Evolutionary conservation across 139 green algal genomes (phyloP).

Genomic region (Chlorokybus atmophyticus): DNA sequence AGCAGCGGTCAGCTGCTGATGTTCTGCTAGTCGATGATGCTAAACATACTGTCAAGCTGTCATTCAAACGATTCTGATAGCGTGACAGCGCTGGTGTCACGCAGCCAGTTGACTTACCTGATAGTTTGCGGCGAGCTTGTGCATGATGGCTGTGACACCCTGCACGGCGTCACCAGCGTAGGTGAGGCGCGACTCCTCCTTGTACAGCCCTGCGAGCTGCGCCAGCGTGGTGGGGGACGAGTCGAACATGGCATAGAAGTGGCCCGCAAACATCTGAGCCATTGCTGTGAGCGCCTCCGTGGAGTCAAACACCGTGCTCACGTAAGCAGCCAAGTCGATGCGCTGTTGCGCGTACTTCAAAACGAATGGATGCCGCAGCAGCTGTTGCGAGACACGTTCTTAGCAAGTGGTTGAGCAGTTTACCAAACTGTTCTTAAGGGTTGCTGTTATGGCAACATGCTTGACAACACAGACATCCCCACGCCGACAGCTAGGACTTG

Average conservation of each 20-base stretch:
- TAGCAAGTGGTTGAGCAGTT: not conserved
- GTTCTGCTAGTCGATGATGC: no score
- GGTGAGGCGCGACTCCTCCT: not conserved
- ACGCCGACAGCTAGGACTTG: not conserved
- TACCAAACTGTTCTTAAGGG: not conserved
- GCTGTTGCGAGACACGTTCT: constrained; percentile 1
- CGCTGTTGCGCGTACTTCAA: constrained; percentile 9
- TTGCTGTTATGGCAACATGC: not conserved
- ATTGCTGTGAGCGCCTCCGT: constrained; percentile 19
- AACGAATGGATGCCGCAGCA: constrained; percentile 30
- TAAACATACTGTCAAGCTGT: no score
- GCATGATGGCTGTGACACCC: constrained; percentile 13
- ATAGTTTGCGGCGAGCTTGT: not conserved
- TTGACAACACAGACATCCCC: not conserved
- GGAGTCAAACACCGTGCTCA: constrained; percentile 25
- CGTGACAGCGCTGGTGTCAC: not conserved
- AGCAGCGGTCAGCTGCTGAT: no score
- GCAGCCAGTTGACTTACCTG: not conserved
- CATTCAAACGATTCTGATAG: not conserved
- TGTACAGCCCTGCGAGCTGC: not conserved
- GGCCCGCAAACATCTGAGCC: constrained; percentile 26
- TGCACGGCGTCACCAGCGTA: constrained; percentile 21
- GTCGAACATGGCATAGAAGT: constrained; percentile 31
- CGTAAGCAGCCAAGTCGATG: constrained; percentile 16
- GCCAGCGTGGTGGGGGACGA: constrained; percentile 4